Evolutionary conservation across 441 rosid genomes (phyloP).

Genomic region (Eutrema salsugineum): DNA sequence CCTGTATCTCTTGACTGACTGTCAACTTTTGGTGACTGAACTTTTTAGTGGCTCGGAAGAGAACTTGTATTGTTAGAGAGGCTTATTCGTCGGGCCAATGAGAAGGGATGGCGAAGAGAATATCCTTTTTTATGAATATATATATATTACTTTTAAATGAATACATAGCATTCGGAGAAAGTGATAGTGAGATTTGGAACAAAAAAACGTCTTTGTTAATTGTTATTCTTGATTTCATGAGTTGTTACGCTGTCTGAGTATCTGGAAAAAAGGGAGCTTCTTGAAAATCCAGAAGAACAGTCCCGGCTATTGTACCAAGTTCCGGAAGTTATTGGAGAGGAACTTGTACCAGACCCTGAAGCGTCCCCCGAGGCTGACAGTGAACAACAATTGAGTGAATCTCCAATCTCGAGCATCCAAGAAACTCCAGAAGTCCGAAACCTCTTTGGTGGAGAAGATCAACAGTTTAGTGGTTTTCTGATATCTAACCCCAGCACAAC

Average conservation of each 20-base stretch:
- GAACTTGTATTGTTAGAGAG: constrained; percentile 60
- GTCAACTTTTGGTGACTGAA: constrained; percentile 18
- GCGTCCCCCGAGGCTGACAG: constrained; percentile 20
- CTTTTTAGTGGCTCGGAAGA: constrained; percentile 65
- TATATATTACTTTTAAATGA: background rate
- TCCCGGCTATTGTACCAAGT: constrained; percentile 52
- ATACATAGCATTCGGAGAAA: constrained; percentile 1
- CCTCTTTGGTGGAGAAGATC: constrained; percentile 27
- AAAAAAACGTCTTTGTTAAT: background rate
- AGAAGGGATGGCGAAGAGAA: constrained; percentile 97
- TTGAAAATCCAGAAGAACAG: constrained; percentile 65
- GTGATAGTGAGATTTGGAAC: background rate
- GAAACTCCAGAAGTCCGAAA: constrained; percentile 21
- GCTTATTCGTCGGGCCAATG: constrained; percentile 74
- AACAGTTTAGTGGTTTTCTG: constrained; percentile 35
- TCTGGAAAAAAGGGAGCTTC: constrained; percentile 71
- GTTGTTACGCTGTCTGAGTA: constrained; percentile 61
- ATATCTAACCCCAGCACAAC: constrained; percentile 27
- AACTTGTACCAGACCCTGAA: constrained; percentile 37
- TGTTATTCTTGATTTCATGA: constrained; percentile 54
- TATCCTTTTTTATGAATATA: constrained; percentile 52
- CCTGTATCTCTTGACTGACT: constrained; percentile 20
- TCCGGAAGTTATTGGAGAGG: constrained; percentile 71
- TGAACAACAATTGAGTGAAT: constrained; percentile 18
- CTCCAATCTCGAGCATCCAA: constrained; percentile 26